These are phyloP conservation scores for Andrographis paniculata DNA, from an alignment of 305 asterid species.

Conservation along the genomic window DNA sequence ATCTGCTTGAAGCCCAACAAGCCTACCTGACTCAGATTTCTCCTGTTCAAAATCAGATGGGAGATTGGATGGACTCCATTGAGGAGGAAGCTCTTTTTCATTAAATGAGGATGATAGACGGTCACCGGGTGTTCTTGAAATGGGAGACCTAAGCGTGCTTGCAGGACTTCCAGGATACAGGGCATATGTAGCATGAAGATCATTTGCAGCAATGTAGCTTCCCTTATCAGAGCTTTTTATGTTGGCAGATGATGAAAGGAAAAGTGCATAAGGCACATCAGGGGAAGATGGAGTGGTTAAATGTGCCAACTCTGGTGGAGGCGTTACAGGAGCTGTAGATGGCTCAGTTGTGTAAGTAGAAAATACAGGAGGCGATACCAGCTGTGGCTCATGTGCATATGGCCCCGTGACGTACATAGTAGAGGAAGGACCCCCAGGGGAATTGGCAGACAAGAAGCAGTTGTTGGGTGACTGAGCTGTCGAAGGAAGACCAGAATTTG, in stretches of 20 bases:
- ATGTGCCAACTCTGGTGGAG: constrained; percentile 95
- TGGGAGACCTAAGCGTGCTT: constrained; percentile 60
- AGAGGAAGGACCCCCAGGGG: constrained; percentile 80
- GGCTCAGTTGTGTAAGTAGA: constrained; percentile 96
- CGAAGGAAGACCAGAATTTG: constrained; percentile 77
- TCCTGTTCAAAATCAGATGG: constrained; percentile 25
- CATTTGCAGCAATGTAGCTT: constrained; percentile 33
- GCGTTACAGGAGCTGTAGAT: constrained; percentile 94
- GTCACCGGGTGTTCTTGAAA: constrained; percentile 44
- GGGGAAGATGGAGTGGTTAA: constrained; percentile 97
- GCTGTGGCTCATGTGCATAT: constrained; percentile 89
- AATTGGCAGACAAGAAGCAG: constrained; percentile 71
- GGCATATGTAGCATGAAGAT: constrained; percentile 64
- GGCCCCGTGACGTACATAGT: constrained; percentile 90
- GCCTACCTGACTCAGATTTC: constrained; percentile 53
- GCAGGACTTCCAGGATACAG: constrained; percentile 85
- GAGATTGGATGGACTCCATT: constrained; percentile 26
- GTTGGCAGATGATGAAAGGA: constrained; percentile 67
- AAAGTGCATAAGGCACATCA: constrained; percentile 92
- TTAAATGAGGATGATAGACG: constrained; percentile 26
- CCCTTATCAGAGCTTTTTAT: constrained; percentile 32
- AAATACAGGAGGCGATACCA: constrained; percentile 94
- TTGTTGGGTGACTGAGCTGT: constrained; percentile 86
- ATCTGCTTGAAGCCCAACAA: constrained; percentile 30
- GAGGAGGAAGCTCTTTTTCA: constrained; percentile 53